Evolutionary conservation across 768 basidiomycete genomes (phyloP), one percentile per base, ranked within the genome.

Genomic region (Strobilomyces echinocephalus): DNA sequence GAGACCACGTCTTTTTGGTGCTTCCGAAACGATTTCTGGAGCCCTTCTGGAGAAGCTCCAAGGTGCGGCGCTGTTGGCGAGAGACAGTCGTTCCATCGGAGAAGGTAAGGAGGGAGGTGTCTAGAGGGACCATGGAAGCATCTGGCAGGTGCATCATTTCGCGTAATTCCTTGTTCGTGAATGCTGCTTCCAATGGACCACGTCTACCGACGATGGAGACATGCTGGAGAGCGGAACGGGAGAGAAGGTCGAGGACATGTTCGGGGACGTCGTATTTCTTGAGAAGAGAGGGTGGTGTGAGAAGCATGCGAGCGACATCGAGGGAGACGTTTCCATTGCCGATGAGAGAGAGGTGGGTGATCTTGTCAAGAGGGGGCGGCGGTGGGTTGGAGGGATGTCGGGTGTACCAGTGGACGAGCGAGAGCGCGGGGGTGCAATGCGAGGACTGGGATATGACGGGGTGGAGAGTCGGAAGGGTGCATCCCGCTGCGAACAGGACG

Each of bases 261-360:
- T 78, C 67, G 0, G 95, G 93, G 18, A 97, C 78, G 67, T 97
- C 95, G 53, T 88, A 90, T 63, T 76, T 73, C 24, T 72, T 70
- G 42, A 97, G 80, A 3, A 74, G 70, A 16, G 79, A 73, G 1
- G 85, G 78, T 3, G 81, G 72, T 12, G 87, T 88, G 55, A 99
- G 81, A 7, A 97, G 80, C 65, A 97, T 91, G 5, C 95, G 81
- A 1, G 94, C 93, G 26, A 95, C 76, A 62, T 99, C 95, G 33
- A 99, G 76, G 8, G 94, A 87, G 52, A 99, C 95, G 60, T 98
- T 97, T 11, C 95, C 95, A 57, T 93, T 91, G 0, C 97, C 95
- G 41, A 98, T 86, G 50, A 99, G 73, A 1, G 90, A 83, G 28
- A 95, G 83, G 60, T 95, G 88, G 2, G 76, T 65, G 4, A 82